Conservation (phyloP, 331 rosid genomes). For the Telfairia occidentalis region DNA sequence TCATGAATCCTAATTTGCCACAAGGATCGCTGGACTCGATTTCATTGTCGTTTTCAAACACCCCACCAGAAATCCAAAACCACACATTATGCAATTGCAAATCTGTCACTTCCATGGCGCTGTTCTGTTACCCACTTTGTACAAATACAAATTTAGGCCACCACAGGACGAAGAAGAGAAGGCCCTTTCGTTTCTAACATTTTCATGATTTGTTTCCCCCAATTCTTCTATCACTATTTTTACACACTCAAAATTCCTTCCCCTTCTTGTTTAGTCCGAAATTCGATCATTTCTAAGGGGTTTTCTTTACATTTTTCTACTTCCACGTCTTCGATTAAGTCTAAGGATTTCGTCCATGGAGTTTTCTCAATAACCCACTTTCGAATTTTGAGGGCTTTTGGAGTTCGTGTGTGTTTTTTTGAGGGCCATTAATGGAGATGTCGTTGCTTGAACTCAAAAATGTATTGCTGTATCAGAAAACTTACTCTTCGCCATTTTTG, state of each 20-base stretch:
- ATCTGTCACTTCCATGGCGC: neutral
- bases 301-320: neutral
- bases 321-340: neutral
- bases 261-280: slow-evolving; percentile 10
- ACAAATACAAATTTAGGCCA: neutral
- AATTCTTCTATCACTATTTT: neutral
- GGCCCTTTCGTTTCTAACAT: neutral
- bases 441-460: slow-evolving; percentile 33
- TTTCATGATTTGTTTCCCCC: neutral
- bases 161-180: neutral
- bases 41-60: slow-evolving; percentile 1
- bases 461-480: slow-evolving; percentile 36
- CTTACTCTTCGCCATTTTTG: slow-evolving; percentile 21
- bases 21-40: neutral
- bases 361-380: neutral
- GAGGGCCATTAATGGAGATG: slow-evolving; percentile 43
- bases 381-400: neutral
- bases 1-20: neutral
- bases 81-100: neutral
- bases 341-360: neutral
- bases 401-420: neutral
- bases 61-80: slow-evolving; percentile 2
- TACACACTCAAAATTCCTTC: neutral
- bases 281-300: slow-evolving; percentile 11
- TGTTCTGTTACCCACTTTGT: neutral